These are phyloP conservation scores for Cornus florida DNA, from an alignment of 148 eudicot genomes.

Conservation along the genomic window DNA sequence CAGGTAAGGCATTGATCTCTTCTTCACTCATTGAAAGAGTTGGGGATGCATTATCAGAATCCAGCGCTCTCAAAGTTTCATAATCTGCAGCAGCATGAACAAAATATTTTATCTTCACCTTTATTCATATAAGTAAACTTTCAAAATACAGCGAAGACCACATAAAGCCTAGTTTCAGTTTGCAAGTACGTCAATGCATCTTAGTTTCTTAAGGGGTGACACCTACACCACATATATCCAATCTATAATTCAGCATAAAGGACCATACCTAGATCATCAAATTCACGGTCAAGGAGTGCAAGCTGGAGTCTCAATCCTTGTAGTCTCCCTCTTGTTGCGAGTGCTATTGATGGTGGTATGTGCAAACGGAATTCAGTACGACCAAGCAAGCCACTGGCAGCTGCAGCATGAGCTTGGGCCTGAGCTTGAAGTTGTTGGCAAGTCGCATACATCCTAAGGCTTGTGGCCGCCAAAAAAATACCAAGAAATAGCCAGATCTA, in stretches of 20 bases:
- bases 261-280: conserved; percentile 40
- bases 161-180: neutral
- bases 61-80: conserved; percentile 50
- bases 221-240: neutral
- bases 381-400: conserved; percentile 37
- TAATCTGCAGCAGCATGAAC: conserved; percentile 35
- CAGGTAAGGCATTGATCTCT: conserved; percentile 50
- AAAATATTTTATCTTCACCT: neutral
- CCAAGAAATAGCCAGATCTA: conserved; percentile 50
- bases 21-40: conserved; percentile 43
- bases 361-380: conserved; percentile 43
- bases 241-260: neutral
- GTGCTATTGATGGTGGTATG: conserved; percentile 46
- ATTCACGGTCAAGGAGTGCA: conserved; percentile 48
- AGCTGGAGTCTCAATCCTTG: conserved; percentile 53
- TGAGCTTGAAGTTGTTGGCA: conserved; percentile 51
- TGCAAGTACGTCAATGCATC: neutral
- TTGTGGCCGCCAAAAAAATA: conserved; percentile 38
- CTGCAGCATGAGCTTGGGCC: conserved; percentile 44
- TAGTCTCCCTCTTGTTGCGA: conserved; percentile 42
- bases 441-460: conserved; percentile 45
- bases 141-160: neutral
- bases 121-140: neutral
- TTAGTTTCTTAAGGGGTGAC: neutral
- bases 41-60: conserved; percentile 35